Evolutionary conservation across 2,329 filamentous ascomycete species (phyloP).

Genomic region (Microdochium nivale): DNA sequence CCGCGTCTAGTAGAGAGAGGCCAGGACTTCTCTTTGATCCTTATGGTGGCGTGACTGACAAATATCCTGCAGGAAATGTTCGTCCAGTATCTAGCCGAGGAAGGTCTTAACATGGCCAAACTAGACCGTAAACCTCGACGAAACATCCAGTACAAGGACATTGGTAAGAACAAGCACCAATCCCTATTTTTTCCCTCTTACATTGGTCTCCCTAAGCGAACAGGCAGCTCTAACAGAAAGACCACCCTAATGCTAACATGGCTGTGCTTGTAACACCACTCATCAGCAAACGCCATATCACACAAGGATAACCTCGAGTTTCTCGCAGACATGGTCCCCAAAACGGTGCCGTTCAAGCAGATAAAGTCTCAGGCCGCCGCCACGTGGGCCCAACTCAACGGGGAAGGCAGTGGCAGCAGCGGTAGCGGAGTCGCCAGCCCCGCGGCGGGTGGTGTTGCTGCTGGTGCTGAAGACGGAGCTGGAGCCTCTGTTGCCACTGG

Average conservation of each 20-base stretch:
- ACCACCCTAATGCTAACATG: too few relatives aligned
- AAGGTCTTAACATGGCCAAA: constrained; percentile 81
- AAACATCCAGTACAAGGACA: constrained; percentile 92
- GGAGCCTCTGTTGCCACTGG: constrained; percentile 11
- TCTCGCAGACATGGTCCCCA: constrained; percentile 81
- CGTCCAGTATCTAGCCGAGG: constrained; percentile 80
- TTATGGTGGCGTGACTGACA: constrained; percentile 1
- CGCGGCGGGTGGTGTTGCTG: constrained; percentile 13
- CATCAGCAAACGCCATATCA: constrained; percentile 68
- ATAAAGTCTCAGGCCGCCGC: constrained; percentile 57
- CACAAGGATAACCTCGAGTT: constrained; percentile 94
- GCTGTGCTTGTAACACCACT: constrained; percentile 2
- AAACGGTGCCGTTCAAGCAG: constrained; percentile 72
- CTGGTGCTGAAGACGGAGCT: constrained; percentile 16
- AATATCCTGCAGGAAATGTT: constrained; percentile 71
- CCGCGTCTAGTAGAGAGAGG: too few relatives aligned
- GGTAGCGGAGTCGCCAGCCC: constrained; percentile 12
- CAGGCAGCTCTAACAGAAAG: too few relatives aligned
- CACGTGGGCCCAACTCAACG: constrained; percentile 37
- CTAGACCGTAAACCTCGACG: constrained; percentile 84
- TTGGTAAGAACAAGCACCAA: constrained; percentile 48
- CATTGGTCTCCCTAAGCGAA: constrained; percentile 3
- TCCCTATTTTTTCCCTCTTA: background rate
- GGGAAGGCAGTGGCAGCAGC: constrained; percentile 28
- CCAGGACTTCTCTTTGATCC: background rate